A percentile compares a stretch with the other conserved stretches of the same genome.
phyloP scores from a whole-genome alignment of 1,284 basidiomycete species.

The Ceratobasidium sp. region DNA sequence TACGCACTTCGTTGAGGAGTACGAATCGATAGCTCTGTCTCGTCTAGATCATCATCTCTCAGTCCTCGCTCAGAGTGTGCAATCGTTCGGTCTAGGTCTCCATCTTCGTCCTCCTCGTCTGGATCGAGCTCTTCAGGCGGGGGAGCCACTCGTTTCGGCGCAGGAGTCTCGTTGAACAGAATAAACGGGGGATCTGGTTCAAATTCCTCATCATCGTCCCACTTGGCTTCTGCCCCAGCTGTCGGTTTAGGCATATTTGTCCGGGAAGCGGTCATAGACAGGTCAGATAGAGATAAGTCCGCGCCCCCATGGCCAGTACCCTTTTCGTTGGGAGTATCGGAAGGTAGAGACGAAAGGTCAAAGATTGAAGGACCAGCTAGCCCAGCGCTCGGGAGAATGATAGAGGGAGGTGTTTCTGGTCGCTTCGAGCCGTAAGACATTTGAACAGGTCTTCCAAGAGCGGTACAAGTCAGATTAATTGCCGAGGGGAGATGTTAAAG shows the following conservation, averaged over 20 bases:
- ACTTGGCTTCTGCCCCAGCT: not conserved
- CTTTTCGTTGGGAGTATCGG: conserved; percentile 33
- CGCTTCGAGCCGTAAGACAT: conserved; percentile 30
- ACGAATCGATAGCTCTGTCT: conserved; percentile 22
- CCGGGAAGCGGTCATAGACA: conserved; percentile 46
- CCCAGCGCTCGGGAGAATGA: conserved; percentile 30
- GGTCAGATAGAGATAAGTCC: conserved; percentile 50
- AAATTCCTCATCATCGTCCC: conserved; percentile 43
- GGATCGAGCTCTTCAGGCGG: not conserved
- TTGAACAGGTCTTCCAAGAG: not conserved
- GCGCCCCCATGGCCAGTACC: conserved; percentile 48
- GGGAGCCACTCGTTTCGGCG: conserved; percentile 21
- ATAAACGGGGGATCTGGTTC: conserved; percentile 40
- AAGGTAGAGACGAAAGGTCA: conserved; percentile 42
- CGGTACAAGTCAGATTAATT: not conserved
- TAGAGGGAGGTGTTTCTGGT: conserved; percentile 35
- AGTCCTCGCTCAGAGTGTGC: conserved; percentile 10
- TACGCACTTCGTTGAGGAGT: conserved; percentile 35
- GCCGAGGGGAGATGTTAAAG: not conserved
- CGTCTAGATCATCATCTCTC: conserved; percentile 28
- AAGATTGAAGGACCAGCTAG: conserved; percentile 42
- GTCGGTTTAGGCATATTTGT: conserved; percentile 5
- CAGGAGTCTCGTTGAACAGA: conserved; percentile 36
- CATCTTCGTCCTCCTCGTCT: conserved; percentile 29
- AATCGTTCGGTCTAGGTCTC: conserved; percentile 20